Percentiles rank a stretch among this genome's conserved stretches.
Conservation (phyloP, 2,329 filamentous ascomycete genomes). For the Aspergillus brunneoviolaceus region DNA sequence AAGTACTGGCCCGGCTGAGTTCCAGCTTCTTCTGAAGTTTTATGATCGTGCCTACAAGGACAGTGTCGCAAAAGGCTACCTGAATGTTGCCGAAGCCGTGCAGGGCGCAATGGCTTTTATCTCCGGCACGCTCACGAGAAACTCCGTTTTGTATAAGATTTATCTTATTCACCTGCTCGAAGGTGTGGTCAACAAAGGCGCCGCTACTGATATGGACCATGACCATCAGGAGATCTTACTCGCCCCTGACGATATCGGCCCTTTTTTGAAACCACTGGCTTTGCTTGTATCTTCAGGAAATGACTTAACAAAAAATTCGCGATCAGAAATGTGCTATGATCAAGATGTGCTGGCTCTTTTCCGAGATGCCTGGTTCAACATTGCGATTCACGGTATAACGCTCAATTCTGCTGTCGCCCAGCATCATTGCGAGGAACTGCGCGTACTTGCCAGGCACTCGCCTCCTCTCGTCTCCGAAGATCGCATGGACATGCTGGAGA, state of each 20-base stretch:
- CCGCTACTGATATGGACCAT: conserved; percentile 72
- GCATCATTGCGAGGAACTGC: conserved; percentile 72
- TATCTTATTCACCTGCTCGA: conserved; percentile 84
- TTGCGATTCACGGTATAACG: conserved; percentile 88
- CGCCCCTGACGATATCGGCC: conserved; percentile 81
- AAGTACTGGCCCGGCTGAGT: conserved; percentile 75
- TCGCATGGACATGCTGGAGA: conserved; percentile 85
- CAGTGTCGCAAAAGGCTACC: conserved; percentile 68
- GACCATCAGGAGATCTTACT: conserved; percentile 78
- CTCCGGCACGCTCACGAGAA: conserved; percentile 64
- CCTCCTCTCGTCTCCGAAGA: conserved; percentile 85
- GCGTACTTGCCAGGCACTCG: conserved; percentile 81
- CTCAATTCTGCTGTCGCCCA: conserved; percentile 70
- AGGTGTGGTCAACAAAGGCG: conserved; percentile 84
- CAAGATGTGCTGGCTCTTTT: conserved; percentile 72
- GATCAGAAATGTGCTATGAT: conserved; percentile 46
- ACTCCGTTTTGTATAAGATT: conserved; percentile 75
- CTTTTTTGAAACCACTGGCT: conserved; percentile 84
- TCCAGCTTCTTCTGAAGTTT: conserved; percentile 80
- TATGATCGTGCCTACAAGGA: conserved; percentile 74
- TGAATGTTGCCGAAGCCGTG: conserved; percentile 69
- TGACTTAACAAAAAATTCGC: conserved; percentile 23
- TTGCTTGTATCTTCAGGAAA: conserved; percentile 65
- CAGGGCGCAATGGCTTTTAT: conserved; percentile 77
- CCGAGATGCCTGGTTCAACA: conserved; percentile 97